Percentiles rank a stretch among this genome's conserved stretches.
phyloP scores from a whole-genome alignment of 1,139 yeast genomes.

The Tardiomyces blankii region DNA sequence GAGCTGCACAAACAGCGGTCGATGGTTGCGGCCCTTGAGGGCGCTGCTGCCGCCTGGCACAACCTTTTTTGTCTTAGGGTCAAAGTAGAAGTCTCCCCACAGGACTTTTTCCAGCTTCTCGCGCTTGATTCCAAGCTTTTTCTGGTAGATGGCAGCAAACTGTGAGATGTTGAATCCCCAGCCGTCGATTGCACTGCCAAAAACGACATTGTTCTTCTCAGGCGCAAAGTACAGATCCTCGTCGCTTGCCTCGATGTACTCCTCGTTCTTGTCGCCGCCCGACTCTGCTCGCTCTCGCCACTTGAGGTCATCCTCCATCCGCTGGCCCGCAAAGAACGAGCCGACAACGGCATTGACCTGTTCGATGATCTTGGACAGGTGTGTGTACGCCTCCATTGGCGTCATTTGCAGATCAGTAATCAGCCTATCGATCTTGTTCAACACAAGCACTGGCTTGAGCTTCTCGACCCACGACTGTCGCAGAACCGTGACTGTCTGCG shows the following conservation, averaged over 20 bases:
- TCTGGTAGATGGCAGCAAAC: slow-evolving; percentile 77
- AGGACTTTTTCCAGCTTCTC: slow-evolving; percentile 72
- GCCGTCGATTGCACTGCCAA: slow-evolving; percentile 92
- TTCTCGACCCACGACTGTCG: slow-evolving; percentile 96
- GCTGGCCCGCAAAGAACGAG: slow-evolving; percentile 82
- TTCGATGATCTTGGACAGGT: slow-evolving; percentile 67
- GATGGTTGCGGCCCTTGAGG: slow-evolving; percentile 39
- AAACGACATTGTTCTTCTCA: slow-evolving; percentile 79
- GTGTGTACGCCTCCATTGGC: slow-evolving; percentile 78
- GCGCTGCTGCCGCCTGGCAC: slow-evolving; percentile 39
- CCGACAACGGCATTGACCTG: slow-evolving; percentile 95
- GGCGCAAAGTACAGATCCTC: slow-evolving; percentile 84
- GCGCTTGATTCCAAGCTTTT: slow-evolving; percentile 75
- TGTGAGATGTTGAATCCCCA: slow-evolving; percentile 95
- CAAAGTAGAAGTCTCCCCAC: slow-evolving; percentile 92
- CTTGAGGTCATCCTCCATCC: slow-evolving; percentile 79
- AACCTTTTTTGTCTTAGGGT: slow-evolving; percentile 81
- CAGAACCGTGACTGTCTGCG: slow-evolving; percentile 89
- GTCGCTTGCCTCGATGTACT: slow-evolving; percentile 68
- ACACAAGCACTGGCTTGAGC: slow-evolving; percentile 77
- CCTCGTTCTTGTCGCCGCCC: slow-evolving; percentile 34
- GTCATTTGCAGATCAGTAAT: slow-evolving; percentile 72
- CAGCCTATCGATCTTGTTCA: slow-evolving; percentile 86
- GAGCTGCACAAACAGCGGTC: slow-evolving; percentile 80
- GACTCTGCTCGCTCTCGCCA: slow-evolving; percentile 60